A percentile compares a stretch with the other conserved stretches of the same genome.
Conservation (phyloP, 306 rosid genomes). For the Coriaria nepalensis region DNA sequence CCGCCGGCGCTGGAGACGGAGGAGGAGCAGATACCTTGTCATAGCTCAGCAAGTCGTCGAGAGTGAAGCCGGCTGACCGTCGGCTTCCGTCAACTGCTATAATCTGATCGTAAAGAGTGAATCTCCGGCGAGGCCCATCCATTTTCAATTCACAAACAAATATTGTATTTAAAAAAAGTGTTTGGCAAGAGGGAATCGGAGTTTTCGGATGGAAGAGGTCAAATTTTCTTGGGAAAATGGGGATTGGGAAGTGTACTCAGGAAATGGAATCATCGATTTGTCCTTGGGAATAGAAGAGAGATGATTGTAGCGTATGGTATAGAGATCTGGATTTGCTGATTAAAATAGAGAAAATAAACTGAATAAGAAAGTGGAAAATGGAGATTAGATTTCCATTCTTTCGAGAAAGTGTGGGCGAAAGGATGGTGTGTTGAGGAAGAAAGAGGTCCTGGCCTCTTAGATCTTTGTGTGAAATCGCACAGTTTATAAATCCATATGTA, state of each 20-base stretch:
- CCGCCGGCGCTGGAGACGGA: constrained; percentile 13
- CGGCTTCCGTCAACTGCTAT: constrained; percentile 36
- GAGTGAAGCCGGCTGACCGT: constrained; percentile 40
- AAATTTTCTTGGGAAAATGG: constrained; percentile 8
- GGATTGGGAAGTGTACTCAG: neutral
- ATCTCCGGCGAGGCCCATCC: constrained; percentile 51
- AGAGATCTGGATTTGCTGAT: no score
- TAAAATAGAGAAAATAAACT: no score
- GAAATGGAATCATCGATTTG: constrained; percentile 5
- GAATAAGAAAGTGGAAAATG: no score
- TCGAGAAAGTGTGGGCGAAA: no score
- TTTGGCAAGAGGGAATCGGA: neutral
- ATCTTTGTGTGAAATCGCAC: no score
- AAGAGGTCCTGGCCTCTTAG: no score
- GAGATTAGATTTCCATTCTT: no score
- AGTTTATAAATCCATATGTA: no score
- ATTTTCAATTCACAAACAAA: constrained; percentile 4
- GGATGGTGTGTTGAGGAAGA: no score
- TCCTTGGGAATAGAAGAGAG: no score
- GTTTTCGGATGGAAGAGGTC: neutral
- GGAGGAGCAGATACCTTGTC: constrained; percentile 12
- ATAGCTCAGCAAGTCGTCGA: constrained; percentile 33
- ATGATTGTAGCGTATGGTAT: no score
- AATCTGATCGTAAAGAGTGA: constrained; percentile 65
- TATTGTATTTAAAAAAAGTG: neutral